Conservation (phyloP, 176 grass and related monocot species). For the Oryza punctata region DNA sequence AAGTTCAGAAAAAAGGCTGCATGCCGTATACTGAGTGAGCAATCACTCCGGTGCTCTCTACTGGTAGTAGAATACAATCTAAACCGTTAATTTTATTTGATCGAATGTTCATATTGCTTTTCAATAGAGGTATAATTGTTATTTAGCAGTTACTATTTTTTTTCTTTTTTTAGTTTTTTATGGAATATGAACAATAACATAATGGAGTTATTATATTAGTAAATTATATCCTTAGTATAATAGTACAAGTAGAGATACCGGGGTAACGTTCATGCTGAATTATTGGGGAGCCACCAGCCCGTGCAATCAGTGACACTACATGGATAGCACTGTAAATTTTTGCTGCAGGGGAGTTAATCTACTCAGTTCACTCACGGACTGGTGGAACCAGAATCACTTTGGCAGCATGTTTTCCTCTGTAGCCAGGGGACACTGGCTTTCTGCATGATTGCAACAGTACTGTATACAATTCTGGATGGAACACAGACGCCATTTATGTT, state of each 20-base stretch:
- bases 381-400: not conserved
- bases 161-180: too few species aligned
- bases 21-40: too few species aligned
- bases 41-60: too few species aligned
- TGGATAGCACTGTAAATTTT: slow-evolving; percentile 14
- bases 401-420: not conserved
- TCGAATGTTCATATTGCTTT: too few species aligned
- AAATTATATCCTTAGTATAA: too few species aligned
- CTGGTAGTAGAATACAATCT: too few species aligned
- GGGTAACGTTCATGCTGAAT: slow-evolving; percentile 26
- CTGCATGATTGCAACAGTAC: not conserved
- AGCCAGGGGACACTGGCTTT: not conserved
- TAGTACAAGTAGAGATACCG: too few species aligned
- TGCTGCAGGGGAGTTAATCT: not conserved
- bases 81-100: too few species aligned
- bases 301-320: not conserved
- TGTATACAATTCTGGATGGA: not conserved
- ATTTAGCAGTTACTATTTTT: too few species aligned
- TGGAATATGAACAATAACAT: too few species aligned
- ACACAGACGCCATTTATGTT: not conserved
- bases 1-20: slow-evolving; percentile 6
- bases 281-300: slow-evolving; percentile 22
- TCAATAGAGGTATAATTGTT: too few species aligned
- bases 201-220: too few species aligned
- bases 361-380: not conserved